phyloP scores from a whole-genome alignment of 2,329 filamentous ascomycete species.

The Verticillium albo-atrum region DNA sequence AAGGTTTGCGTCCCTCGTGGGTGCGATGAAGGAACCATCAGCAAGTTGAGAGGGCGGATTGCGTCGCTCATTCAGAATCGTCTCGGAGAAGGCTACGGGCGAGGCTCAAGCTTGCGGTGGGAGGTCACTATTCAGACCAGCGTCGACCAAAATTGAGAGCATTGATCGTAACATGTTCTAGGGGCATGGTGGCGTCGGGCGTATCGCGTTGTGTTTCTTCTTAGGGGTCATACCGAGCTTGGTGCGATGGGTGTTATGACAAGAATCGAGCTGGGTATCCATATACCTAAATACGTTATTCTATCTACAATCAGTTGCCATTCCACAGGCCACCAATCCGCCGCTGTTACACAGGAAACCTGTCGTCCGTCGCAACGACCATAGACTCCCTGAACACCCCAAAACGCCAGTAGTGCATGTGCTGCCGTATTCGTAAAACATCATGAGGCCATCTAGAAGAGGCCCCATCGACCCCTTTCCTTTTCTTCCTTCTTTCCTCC shows the following conservation, averaged over 20 bases:
- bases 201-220: neutral
- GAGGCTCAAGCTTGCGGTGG: slow-evolving; percentile 76
- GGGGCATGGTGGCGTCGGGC: neutral
- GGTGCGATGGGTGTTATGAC: neutral
- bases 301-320: neutral
- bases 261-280: slow-evolving; percentile 1
- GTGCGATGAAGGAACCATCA: slow-evolving; percentile 64
- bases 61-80: slow-evolving; percentile 77
- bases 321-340: neutral
- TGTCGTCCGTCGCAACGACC: neutral
- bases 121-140: slow-evolving; percentile 85
- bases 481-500: slow-evolving; percentile 32
- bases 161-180: neutral
- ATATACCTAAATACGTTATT: neutral
- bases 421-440: neutral
- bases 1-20: slow-evolving; percentile 68
- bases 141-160: slow-evolving; percentile 21
- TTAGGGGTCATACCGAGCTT: no score
- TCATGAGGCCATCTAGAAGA: slow-evolving; percentile 31
- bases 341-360: neutral
- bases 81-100: slow-evolving; percentile 82
- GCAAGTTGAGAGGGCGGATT: slow-evolving; percentile 71
- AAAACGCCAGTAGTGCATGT: neutral
- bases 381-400: neutral
- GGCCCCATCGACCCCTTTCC: slow-evolving; percentile 43